Evolutionary conservation across 2,329 filamentous ascomycete genomes (phyloP).

Genomic region (Paecilomyces sp.): DNA sequence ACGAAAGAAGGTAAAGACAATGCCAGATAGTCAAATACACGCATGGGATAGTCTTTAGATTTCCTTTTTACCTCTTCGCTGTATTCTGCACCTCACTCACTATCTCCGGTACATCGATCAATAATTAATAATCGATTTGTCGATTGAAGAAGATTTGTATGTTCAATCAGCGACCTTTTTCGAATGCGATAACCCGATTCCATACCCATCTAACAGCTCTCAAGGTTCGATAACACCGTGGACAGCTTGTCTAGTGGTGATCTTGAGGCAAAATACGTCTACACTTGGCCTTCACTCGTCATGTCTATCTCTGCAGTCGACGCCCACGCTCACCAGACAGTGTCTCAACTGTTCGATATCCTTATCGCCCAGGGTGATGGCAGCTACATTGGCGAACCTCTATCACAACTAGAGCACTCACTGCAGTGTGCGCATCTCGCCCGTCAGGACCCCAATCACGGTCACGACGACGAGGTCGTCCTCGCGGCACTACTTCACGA

Average conservation of each 20-base stretch:
- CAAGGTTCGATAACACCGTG: neutral
- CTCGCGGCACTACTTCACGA: constrained; percentile 22
- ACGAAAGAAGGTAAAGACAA: too few relatives aligned
- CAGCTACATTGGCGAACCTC: constrained; percentile 21
- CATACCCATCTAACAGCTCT: too few relatives aligned
- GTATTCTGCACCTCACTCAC: too few relatives aligned
- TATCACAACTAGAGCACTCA: constrained; percentile 23
- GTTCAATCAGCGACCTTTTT: too few relatives aligned
- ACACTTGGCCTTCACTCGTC: neutral
- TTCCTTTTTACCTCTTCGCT: too few relatives aligned
- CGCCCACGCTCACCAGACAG: constrained; percentile 10
- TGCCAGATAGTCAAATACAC: too few relatives aligned
- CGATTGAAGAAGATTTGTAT: too few relatives aligned
- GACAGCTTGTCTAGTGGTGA: neutral
- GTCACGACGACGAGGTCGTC: constrained; percentile 18
- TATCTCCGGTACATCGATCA: too few relatives aligned
- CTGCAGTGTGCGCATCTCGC: constrained; percentile 21
- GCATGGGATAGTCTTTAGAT: too few relatives aligned
- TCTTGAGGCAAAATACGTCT: neutral
- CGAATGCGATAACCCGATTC: too few relatives aligned
- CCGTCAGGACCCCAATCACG: constrained; percentile 9
- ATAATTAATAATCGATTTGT: too few relatives aligned
- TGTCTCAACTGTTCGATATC: constrained; percentile 17
- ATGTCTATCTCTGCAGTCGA: constrained; percentile 11
- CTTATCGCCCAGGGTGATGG: constrained; percentile 19